A percentile compares a stretch with the other conserved stretches of the same genome.
Evolutionary conservation across 2,329 filamentous ascomycete species (phyloP).

Genomic region (Sporothrix schenckii): DNA sequence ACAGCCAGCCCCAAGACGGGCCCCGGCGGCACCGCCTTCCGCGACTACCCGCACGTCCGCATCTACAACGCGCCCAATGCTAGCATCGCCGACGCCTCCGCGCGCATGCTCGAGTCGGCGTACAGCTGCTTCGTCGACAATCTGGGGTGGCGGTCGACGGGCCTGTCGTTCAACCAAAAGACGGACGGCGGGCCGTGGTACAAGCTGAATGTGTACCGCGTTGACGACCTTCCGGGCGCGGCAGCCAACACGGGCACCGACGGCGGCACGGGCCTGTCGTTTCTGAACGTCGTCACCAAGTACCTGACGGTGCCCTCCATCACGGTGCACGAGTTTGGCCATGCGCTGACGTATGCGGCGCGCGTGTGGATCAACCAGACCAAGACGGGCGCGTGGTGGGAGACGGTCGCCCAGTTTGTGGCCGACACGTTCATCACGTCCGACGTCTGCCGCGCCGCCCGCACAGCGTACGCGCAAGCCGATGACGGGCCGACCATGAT

Average conservation of each 20-base stretch:
- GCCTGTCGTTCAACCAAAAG: conserved; percentile 40
- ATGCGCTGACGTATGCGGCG: conserved; percentile 52
- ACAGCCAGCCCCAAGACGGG: conserved; percentile 33
- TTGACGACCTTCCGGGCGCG: conserved; percentile 44
- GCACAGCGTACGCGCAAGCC: not conserved
- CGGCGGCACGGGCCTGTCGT: conserved; percentile 44
- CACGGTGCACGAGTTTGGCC: conserved; percentile 56
- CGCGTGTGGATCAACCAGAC: conserved; percentile 50
- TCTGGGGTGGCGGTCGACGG: conserved; percentile 44
- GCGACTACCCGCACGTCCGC: conserved; percentile 48
- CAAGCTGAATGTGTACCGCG: conserved; percentile 53
- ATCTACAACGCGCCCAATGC: conserved; percentile 43
- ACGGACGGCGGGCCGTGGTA: conserved; percentile 45
- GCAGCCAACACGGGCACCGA: conserved; percentile 49
- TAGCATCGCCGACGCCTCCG: conserved; percentile 40
- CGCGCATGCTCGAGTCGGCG: conserved; percentile 52
- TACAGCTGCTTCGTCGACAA: conserved; percentile 45
- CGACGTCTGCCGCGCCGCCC: conserved; percentile 44
- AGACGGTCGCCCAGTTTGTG: conserved; percentile 55
- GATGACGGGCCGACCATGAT: not conserved
- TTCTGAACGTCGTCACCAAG: conserved; percentile 33
- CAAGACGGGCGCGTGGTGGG: conserved; percentile 55
- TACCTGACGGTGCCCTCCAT: conserved; percentile 47
- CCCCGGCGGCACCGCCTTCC: conserved; percentile 42
- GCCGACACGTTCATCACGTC: conserved; percentile 54